These are phyloP conservation scores for Eremothecium cymbalariae DNA, from an alignment of 1,139 yeast species.

Conservation along the genomic window DNA sequence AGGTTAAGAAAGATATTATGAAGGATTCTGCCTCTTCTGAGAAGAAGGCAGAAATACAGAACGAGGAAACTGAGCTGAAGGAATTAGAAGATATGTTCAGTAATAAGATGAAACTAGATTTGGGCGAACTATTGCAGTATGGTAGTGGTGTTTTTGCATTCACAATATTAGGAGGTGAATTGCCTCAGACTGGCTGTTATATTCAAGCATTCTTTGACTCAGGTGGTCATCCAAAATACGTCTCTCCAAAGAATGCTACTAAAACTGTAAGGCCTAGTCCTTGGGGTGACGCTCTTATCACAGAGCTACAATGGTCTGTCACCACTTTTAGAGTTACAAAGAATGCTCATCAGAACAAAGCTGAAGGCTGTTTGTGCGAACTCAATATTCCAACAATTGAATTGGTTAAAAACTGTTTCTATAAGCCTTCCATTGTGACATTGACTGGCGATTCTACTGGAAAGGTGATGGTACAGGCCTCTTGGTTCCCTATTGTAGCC, in stretches of 20 bases:
- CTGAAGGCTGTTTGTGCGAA: conserved; percentile 55
- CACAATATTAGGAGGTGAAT: conserved; percentile 52
- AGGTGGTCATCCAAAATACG: conserved; percentile 53
- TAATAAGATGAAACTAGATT: conserved; percentile 48
- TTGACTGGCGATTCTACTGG: conserved; percentile 42
- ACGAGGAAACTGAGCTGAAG: conserved; percentile 32
- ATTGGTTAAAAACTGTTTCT: conserved; percentile 57
- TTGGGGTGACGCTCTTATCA: conserved; percentile 59
- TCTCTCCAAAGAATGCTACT: conserved; percentile 41
- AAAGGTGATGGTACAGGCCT: conserved; percentile 50
- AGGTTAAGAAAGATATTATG: conserved; percentile 25
- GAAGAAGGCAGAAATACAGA: conserved; percentile 22
- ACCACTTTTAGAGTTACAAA: conserved; percentile 55
- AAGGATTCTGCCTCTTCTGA: conserved; percentile 27
- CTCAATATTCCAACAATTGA: conserved; percentile 59
- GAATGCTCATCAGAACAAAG: conserved; percentile 44
- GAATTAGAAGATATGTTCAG: conserved; percentile 36
- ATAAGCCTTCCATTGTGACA: conserved; percentile 48
- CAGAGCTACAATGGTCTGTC: conserved; percentile 69
- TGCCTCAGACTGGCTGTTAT: conserved; percentile 47
- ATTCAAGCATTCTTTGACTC: conserved; percentile 73
- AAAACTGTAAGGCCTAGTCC: conserved; percentile 42
- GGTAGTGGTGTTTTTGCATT: conserved; percentile 71
- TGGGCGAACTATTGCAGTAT: conserved; percentile 54
- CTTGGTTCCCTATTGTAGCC: conserved; percentile 71